Evolutionary conservation across 2,329 filamentous ascomycete species (phyloP).

Genomic region (Exutisphaerella laricina): DNA sequence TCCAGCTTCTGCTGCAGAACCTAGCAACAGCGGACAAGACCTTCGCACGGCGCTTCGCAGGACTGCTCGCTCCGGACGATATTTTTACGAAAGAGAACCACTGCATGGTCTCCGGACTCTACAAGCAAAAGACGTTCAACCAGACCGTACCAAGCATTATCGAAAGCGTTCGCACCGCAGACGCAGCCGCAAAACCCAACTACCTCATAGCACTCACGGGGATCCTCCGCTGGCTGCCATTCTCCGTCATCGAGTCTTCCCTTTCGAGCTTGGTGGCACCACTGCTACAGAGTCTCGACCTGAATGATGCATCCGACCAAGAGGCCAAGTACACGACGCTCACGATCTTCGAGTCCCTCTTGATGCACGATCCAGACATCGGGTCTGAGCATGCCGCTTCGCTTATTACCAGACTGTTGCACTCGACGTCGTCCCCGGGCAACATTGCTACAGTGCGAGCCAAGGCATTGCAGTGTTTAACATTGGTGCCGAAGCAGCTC

Average conservation of each 20-base stretch:
- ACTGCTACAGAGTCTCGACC: slow-evolving; percentile 58
- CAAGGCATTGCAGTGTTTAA: slow-evolving; percentile 45
- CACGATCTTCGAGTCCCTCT: slow-evolving; percentile 52
- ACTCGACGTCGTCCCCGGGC: slow-evolving; percentile 30
- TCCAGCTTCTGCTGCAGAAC: slow-evolving; percentile 44
- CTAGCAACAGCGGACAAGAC: slow-evolving; percentile 43
- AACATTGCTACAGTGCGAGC: slow-evolving; percentile 42
- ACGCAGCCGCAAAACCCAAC: slow-evolving; percentile 48
- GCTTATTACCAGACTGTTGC: slow-evolving; percentile 52
- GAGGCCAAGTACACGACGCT: slow-evolving; percentile 57
- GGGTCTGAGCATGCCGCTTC: slow-evolving; percentile 54
- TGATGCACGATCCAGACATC: slow-evolving; percentile 50
- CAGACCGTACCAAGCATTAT: slow-evolving; percentile 54
- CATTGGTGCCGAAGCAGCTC: slow-evolving; percentile 44
- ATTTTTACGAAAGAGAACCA: slow-evolving; percentile 56
- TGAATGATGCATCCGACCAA: slow-evolving; percentile 37
- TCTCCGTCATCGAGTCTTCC: slow-evolving; percentile 55
- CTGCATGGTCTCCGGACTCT: slow-evolving; percentile 56
- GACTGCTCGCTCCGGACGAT: slow-evolving; percentile 56
- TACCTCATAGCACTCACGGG: slow-evolving; percentile 60
- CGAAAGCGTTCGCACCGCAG: slow-evolving; percentile 45
- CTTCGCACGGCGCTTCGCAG: slow-evolving; percentile 53
- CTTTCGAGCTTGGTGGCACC: slow-evolving; percentile 54
- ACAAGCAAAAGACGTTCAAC: slow-evolving; percentile 59
- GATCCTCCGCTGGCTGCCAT: slow-evolving; percentile 55